These are phyloP conservation scores for Colletotrichum coccodes DNA, from an alignment of 2,329 filamentous ascomycete genomes.

Conservation along the genomic window DNA sequence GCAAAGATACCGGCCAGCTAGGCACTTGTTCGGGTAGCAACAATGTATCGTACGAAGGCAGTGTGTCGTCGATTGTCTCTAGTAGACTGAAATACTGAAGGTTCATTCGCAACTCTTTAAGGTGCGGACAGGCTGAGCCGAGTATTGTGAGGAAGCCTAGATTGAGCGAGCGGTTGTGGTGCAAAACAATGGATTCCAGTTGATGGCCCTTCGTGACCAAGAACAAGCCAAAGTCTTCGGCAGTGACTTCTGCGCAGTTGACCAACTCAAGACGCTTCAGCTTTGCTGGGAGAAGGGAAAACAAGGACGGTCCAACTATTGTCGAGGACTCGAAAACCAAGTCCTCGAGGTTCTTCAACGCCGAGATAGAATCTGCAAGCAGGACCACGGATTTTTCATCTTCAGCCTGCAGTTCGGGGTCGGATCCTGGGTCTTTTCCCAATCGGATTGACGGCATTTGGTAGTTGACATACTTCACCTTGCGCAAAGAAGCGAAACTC, in stretches of 20 bases:
- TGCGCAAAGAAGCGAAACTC: slow-evolving; percentile 66
- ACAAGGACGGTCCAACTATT: slow-evolving; percentile 72
- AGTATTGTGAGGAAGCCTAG: slow-evolving; percentile 78
- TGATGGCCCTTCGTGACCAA: slow-evolving; percentile 73
- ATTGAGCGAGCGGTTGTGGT: slow-evolving; percentile 83
- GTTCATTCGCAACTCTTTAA: slow-evolving; percentile 80
- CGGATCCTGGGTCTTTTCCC: slow-evolving; percentile 48
- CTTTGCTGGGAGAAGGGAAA: slow-evolving; percentile 74
- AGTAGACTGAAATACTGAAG: slow-evolving; percentile 81
- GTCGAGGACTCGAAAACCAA: slow-evolving; percentile 81
- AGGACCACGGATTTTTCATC: slow-evolving; percentile 43
- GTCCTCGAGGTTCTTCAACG: slow-evolving; percentile 71
- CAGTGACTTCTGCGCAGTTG: slow-evolving; percentile 81
- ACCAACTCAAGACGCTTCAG: slow-evolving; percentile 77
- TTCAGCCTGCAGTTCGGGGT: slow-evolving; percentile 52
- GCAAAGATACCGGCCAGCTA: slow-evolving; percentile 80
- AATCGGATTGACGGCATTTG: slow-evolving; percentile 59
- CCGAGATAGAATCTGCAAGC: slow-evolving; percentile 58
- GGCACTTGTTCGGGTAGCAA: slow-evolving; percentile 74
- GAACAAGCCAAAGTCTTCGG: slow-evolving; percentile 72
- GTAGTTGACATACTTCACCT: slow-evolving; percentile 71
- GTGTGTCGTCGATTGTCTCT: slow-evolving; percentile 73
- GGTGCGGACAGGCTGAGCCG: slow-evolving; percentile 72
- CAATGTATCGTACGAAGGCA: slow-evolving; percentile 78
- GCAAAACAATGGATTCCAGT: slow-evolving; percentile 75